Evolutionary conservation across 768 basidiomycete genomes (phyloP), one percentile per base, ranked within the genome.

Genomic region (Tylopilus felleus): DNA sequence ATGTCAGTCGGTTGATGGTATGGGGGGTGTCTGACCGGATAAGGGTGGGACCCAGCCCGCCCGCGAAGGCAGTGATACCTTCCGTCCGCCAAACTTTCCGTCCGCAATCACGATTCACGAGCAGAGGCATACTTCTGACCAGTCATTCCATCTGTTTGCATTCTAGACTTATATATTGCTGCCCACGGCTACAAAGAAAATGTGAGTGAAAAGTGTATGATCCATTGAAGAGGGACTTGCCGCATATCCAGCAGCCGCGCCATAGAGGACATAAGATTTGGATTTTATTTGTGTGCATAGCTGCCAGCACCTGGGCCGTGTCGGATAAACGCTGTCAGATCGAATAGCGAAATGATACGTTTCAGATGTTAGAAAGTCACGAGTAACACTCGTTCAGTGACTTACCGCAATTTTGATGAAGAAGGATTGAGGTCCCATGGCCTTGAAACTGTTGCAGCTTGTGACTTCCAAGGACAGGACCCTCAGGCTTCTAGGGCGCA

Each of bases 141-240:
- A 40, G 82, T 77, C 69, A 94, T 93, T 0, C 86, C 90, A 65
- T 98, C 96, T 0, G 95, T 97, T 73, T 98, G 96, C 79, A 98
- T 89, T 49, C 93, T 84, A 25, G 92, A 93, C 68, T 98, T 98
- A 65, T 96, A 96, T 75, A 93, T 94, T 10, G 91, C 75, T n/a
- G 82, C 86, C 91, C 91, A 93, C 27, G 93, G 77, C 90, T 92
- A 53, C 31, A 38, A 58, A 28, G 45, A 42, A 43, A 58, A 8
- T 14, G 35, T 66, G 22, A 60, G 52, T 13, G 5, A 39, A 41
- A n/a, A 52, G 17, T 33, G 50, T 23, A 22, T 44, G 58, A 42
- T 23, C 21, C 21, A 16, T 17, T 17, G 31, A 27, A 31, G 17
- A 54, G 10, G 75, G 13, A 74, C 88, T 63, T 69, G 93, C 90